Evolutionary conservation across 2,329 filamentous ascomycete species (phyloP), one percentile per base, ranked within the genome.

Genomic region (Leptosphaerulina australis): DNA sequence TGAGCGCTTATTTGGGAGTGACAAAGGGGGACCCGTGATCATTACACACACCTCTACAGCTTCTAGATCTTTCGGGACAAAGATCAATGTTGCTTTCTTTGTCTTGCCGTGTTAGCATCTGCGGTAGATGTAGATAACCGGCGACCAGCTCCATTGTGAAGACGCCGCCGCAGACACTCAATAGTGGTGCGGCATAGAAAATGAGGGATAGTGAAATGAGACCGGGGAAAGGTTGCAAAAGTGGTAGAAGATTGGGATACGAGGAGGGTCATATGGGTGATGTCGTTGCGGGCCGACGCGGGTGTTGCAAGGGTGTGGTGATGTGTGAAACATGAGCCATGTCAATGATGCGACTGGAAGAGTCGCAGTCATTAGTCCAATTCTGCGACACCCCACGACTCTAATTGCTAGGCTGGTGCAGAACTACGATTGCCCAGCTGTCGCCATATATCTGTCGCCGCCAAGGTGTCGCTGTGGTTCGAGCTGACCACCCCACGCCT

Each of bases 261-360:
- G 41, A 40, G 47, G 55, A 51, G 48, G 47, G 47, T 64, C 57
- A 58, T 66, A 69, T 64, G 61, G 41, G 50, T 40, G 44, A 48
- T 41, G 33, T 43, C 34, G 44, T 35, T 44, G 50, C 54, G 50
- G 52, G 53, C 53, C 55, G 54, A 40, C 15, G 38, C 44, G 33
- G 43, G 22, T 49, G 47, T 41, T 51, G 51, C 59, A 59, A 44
- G 63, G 59, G 46, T 60, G 31, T 31, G 40, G 40, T 47, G 31
- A 46, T 52, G 53, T 54, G 41, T 69, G 67, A 70, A 69, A 70
- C 68, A 51, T 57, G 56, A 55, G 57, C 50, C 56, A 46, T 60
- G 62, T 50, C 53, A 44, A 68, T 59, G 64, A 66, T 69, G 67
- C 63, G 63, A 70, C 68, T 55, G 39, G 25, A 46, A 34, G 28